Percentiles rank a stretch among this genome's conserved stretches.
Evolutionary conservation across 805 yeast species (phyloP).

Genomic region (Yamadazyma sp.): DNA sequence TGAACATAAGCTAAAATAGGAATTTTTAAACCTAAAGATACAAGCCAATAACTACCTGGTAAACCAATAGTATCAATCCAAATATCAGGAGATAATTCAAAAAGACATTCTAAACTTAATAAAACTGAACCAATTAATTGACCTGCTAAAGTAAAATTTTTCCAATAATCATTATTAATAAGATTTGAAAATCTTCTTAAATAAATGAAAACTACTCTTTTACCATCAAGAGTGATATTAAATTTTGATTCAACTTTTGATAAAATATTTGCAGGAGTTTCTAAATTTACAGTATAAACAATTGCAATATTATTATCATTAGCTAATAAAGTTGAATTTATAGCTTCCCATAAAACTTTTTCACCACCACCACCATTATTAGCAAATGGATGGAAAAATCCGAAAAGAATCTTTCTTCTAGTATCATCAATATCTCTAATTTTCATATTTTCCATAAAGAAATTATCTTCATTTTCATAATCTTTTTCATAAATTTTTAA

Average conservation of each 20-base stretch:
- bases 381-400: conserved; percentile 94
- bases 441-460: conserved; percentile 24
- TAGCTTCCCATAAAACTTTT: conserved; percentile 93
- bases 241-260: conserved; percentile 55
- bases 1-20: conserved; percentile 92
- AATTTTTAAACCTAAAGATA: conserved; percentile 51
- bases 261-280: conserved; percentile 48
- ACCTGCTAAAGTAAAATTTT: conserved; percentile 74
- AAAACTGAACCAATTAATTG: conserved; percentile 81
- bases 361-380: conserved; percentile 99
- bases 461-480: conserved; percentile 15
- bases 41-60: conserved; percentile 79
- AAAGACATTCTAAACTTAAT: conserved; percentile 68
- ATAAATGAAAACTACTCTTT: conserved; percentile 55
- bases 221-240: conserved; percentile 45
- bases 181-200: conserved; percentile 49
- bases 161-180: conserved; percentile 75
- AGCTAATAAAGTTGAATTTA: conserved; percentile 58
- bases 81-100: conserved; percentile 74
- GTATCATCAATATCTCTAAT: conserved; percentile 35
- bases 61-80: conserved; percentile 94
- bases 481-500: conserved; percentile 32
- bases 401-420: conserved; percentile 51
- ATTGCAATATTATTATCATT: conserved; percentile 53
- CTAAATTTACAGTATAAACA: conserved; percentile 69